Evolutionary conservation across 2,329 filamentous ascomycete species (phyloP).

Genomic region (Botrytis tulipae): DNA sequence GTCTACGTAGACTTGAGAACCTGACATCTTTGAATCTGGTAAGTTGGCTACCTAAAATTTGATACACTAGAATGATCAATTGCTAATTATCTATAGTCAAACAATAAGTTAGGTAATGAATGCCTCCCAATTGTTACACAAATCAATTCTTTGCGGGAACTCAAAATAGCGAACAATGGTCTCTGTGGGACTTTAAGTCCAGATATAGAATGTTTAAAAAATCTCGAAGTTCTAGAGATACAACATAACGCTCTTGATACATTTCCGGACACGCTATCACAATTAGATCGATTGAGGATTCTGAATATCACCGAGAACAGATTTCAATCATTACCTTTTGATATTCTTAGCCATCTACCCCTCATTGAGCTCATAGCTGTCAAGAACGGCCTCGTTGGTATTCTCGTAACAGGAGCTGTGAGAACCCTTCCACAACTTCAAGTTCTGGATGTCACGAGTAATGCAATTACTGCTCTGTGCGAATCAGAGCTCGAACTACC

Average conservation of each 20-base stretch:
- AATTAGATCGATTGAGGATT: constrained; percentile 66
- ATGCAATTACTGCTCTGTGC: constrained; percentile 55
- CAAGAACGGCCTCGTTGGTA: constrained; percentile 75
- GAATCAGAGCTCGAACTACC: constrained; percentile 50
- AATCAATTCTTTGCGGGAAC: constrained; percentile 69
- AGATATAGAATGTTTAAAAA: constrained; percentile 60
- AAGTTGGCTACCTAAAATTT: constrained; percentile 38
- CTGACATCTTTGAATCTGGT: constrained; percentile 82
- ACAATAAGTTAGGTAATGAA: constrained; percentile 74
- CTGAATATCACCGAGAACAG: constrained; percentile 80
- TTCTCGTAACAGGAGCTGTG: constrained; percentile 64
- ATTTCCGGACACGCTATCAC: constrained; percentile 66
- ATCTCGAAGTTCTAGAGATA: constrained; percentile 78
- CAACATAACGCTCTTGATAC: constrained; percentile 74
- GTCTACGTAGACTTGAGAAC: constrained; percentile 68
- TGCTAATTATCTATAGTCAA: constrained; percentile 53
- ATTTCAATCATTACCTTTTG: constrained; percentile 69
- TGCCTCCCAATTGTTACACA: constrained; percentile 72
- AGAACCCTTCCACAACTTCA: constrained; percentile 64
- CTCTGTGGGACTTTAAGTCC: constrained; percentile 66
- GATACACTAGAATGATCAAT: constrained; percentile 11
- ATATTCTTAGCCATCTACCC: constrained; percentile 63
- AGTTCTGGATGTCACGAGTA: constrained; percentile 73
- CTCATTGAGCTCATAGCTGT: constrained; percentile 71
- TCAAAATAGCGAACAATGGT: constrained; percentile 78